Evolutionary conservation across 192 early-diverging fungal genomes (phyloP).

Genomic region (Podila clonocystis): DNA sequence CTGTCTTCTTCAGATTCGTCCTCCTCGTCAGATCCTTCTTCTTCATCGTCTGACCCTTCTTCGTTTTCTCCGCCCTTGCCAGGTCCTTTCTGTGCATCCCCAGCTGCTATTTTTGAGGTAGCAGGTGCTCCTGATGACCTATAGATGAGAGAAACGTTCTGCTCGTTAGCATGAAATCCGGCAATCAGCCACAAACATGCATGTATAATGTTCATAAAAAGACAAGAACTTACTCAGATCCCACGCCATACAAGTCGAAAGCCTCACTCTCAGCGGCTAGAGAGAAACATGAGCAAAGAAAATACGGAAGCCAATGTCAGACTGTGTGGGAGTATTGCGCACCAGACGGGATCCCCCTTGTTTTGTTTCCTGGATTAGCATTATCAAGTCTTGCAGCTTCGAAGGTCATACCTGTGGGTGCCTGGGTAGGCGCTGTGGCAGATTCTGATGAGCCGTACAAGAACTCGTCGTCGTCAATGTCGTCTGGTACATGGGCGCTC

Average conservation of each 20-base stretch:
- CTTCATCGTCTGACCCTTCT: constrained; percentile 10
- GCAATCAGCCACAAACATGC: neutral
- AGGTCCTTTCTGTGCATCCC: constrained; percentile 4
- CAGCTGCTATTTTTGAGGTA: constrained; percentile 7
- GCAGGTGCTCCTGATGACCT: neutral
- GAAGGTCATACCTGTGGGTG: constrained; percentile 15
- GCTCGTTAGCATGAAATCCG: too few species aligned
- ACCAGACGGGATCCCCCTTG: neutral
- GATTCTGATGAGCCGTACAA: constrained; percentile 41
- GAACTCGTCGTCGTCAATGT: constrained; percentile 52
- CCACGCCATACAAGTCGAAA: constrained; percentile 44
- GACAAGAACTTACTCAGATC: constrained; percentile 21
- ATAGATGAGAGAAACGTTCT: too few species aligned
- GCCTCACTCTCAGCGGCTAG: constrained; percentile 37
- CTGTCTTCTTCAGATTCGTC: constrained; percentile 67
- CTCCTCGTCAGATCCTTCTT: constrained; percentile 48
- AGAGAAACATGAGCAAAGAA: neutral
- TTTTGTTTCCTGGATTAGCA: neutral
- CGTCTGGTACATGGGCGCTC: constrained; percentile 38
- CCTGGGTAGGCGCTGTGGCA: neutral
- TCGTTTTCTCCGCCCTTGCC: neutral
- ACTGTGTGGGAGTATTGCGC: neutral
- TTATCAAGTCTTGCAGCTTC: neutral
- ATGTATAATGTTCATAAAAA: neutral
- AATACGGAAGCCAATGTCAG: constrained; percentile 2